Conservation (phyloP, 768 basidiomycete genomes). For the Boletus vermiculosoides region DNA sequence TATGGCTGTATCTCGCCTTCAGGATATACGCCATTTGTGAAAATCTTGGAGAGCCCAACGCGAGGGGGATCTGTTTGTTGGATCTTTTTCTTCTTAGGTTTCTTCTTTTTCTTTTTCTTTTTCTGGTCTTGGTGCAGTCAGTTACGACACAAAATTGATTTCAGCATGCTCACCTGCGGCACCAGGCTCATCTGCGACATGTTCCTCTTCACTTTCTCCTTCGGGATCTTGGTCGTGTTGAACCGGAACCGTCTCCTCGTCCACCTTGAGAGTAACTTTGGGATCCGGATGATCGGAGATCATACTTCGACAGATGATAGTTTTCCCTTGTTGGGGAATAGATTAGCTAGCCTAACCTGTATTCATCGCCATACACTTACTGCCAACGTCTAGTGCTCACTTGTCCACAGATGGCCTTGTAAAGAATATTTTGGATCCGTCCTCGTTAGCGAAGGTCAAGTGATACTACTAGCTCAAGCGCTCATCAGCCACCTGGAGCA, state of each 20-base stretch:
- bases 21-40: conserved; percentile 81
- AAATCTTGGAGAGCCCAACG: conserved; percentile 85
- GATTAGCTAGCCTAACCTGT: neutral
- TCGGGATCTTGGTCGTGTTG: conserved; percentile 24
- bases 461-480: neutral
- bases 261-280: conserved; percentile 8
- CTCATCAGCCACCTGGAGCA: neutral
- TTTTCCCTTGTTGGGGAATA: neutral
- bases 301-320: conserved; percentile 9
- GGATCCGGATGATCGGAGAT: conserved; percentile 23
- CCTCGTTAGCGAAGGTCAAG: neutral
- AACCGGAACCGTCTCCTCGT: conserved; percentile 12
- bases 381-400: neutral
- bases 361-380: neutral
- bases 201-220: conserved; percentile 37
- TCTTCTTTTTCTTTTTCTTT: conserved; percentile 95
- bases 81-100: conserved; percentile 78
- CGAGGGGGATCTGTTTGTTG: conserved; percentile 92
- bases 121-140: conserved; percentile 48
- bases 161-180: conserved; percentile 27
- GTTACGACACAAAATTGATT: neutral
- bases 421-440: neutral
- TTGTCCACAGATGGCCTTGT: neutral
- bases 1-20: conserved; percentile 92
- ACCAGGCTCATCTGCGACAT: conserved; percentile 23